These are phyloP conservation scores for Paradendryphiella salina DNA, from an alignment of 2,329 filamentous ascomycete species.

Conservation along the genomic window DNA sequence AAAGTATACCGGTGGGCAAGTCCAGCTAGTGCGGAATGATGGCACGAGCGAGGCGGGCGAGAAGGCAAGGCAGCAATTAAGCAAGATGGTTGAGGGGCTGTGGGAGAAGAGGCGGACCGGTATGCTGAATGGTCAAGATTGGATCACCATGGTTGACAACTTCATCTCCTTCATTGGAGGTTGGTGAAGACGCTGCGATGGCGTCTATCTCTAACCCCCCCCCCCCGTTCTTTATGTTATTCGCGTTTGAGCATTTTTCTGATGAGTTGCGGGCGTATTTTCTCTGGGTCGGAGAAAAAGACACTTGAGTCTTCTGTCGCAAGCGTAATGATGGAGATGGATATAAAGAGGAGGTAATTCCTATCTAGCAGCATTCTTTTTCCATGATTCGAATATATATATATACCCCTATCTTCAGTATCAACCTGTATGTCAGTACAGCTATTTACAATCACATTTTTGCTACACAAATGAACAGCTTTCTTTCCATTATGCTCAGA, in stretches of 20 bases:
- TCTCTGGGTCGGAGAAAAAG: no score
- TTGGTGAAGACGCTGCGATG: constrained; percentile 17
- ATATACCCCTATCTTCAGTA: constrained; percentile 1
- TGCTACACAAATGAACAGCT: no score
- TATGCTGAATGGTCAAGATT: constrained; percentile 40
- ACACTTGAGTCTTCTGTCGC: no score
- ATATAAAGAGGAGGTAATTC: not conserved
- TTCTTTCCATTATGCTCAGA: no score
- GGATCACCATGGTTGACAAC: constrained; percentile 42
- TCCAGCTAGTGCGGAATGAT: constrained; percentile 41
- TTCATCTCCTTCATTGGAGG: constrained; percentile 43
- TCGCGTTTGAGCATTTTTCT: no score
- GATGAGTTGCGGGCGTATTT: no score
- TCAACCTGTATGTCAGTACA: not conserved
- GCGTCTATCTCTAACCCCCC: no score
- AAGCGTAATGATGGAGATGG: no score
- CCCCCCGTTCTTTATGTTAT: no score
- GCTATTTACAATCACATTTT: no score
- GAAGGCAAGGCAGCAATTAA: constrained; percentile 27
- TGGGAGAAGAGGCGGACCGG: constrained; percentile 43
- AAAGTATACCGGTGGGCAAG: constrained; percentile 38
- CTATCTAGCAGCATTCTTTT: not conserved
- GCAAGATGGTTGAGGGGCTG: constrained; percentile 29
- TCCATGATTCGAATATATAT: not conserved
- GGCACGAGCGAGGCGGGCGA: constrained; percentile 39